Evolutionary conservation across 441 rosid species (phyloP), one percentile per base, ranked within the genome.

Genomic region (Breynia disticha): DNA sequence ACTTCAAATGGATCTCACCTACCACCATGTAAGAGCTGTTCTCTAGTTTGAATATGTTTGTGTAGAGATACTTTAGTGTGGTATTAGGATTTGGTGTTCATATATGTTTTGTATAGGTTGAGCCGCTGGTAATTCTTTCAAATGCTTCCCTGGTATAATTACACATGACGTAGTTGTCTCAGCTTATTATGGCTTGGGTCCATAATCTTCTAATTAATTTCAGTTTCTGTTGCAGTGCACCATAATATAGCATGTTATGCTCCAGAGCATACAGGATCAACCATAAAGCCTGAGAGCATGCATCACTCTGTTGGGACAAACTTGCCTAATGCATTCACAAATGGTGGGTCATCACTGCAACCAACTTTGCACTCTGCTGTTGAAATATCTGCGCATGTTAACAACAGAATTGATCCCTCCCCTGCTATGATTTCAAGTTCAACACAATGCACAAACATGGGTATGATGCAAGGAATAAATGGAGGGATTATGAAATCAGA

Each of bases 401-500:
- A 73, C 54, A 72, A 73, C 52, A 72, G 87, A 72, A 79, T 79
- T 57, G 86, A 79, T 72, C 72, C 75, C 38, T 67, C 76, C 17
- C 60, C 76, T 17, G 75, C 65, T 73, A 72, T 87, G 77, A 71
- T 83, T 66, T 72, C n/a, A n/a, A n/a, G n/a, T n/a, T n/a, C 90
- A 54, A 73, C 79, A 11, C 95, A 82, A 66, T 67, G 69, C 74
- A 67, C 90, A 63, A 85, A 75, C 71, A 70, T 84, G 64, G 80
- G 76, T 57, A 61, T 88, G 72, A 74, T 84, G 73, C 86, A 75
- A 59, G 93, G 83, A 65, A 67, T 84, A 44, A 86, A 89, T 74
- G 93, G 95, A 50, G 90, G 79, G 19, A 73, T 88, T 72, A 72
- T 93, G 55, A 88, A 88, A 75, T 73, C 94, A 12, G 96, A 89